Evolutionary conservation across 371 early-diverging fungal species (phyloP).

Genomic region (Mucor mucedo): DNA sequence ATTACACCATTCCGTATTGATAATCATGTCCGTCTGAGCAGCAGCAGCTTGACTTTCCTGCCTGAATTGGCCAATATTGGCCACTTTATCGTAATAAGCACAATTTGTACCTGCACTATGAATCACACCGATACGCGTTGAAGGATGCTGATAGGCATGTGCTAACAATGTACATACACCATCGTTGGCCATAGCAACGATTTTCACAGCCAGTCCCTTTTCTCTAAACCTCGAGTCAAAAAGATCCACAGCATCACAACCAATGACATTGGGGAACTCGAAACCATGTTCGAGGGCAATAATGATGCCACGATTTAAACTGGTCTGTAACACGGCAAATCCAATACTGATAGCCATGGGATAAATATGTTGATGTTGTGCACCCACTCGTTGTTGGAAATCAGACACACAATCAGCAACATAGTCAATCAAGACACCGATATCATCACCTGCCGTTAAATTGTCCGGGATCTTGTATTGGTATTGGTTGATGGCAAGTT

Average conservation of each 20-base stretch:
- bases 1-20: conserved; percentile 90
- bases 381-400: conserved; percentile 44
- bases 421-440: conserved; percentile 47
- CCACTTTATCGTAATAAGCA: conserved; percentile 71
- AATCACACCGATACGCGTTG: conserved; percentile 88
- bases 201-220: conserved; percentile 50
- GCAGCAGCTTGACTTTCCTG: not conserved
- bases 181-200: conserved; percentile 56
- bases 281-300: conserved; percentile 52
- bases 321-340: conserved; percentile 50
- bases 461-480: conserved; percentile 84
- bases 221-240: conserved; percentile 40
- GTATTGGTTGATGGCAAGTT: conserved; percentile 55
- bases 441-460: conserved; percentile 66
- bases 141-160: conserved; percentile 86
- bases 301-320: conserved; percentile 46
- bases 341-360: conserved; percentile 52
- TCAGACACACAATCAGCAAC: conserved; percentile 53
- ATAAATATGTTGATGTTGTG: conserved; percentile 22
- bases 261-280: conserved; percentile 48
- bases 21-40: conserved; percentile 70
- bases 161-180: conserved; percentile 90
- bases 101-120: conserved; percentile 96
- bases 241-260: conserved; percentile 46
- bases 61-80: conserved; percentile 39